Base-by-base conservation (phyloP, 768 basidiomycete species). In the Amylocystis lapponica region DNA sequence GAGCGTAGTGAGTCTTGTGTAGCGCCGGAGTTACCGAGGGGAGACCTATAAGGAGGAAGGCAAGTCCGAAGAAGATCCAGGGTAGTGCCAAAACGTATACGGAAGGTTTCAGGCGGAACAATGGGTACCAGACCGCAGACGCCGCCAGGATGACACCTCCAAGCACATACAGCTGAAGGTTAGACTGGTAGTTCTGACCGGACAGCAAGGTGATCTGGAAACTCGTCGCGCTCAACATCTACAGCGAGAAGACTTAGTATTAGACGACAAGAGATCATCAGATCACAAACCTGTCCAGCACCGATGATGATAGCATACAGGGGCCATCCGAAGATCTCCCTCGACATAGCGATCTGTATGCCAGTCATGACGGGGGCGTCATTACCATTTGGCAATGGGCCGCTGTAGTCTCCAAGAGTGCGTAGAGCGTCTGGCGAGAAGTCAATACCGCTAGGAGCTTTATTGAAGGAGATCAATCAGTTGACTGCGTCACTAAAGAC, bases 171-270 rank as follows among this genome's bases (percentile, higher is more conserved):
- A 94, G 75, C 55, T 93, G 87, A 20, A 88, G 48, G 52, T 85
- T 72, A 49, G 81, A 75, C 60, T 89, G 80, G 66, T 81, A 89
- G 53, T 90, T 92, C 54, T 83, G 79, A 40, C 93, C 93, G 16
- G 86, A 84, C 16, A 95, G 72, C 27, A 96, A 67, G 14, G 91
- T 94, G 57, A 95, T 86, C 66, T 96, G 93, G 78, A 94, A 96
- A 57, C 91, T 94, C 23, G 89, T 91, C 3, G 90, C 90, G 44
- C 84, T 81, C 50, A 92, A 65, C 85, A 92, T 90, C 78, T 85
- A 52, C 7, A n/a, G n/a, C n/a, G n/a, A 36, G 43, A 12, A 23
- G 20, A 10, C 27, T 11, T 36, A 3, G 14, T 42, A 40, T 17
- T 8, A 14, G 42, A 27, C 13, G 16, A 4, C 5, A n/a, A 20